Evolutionary conservation across 495 filamentous ascomycete species (phyloP).

Genomic region (Trichoderma asperelloides): DNA sequence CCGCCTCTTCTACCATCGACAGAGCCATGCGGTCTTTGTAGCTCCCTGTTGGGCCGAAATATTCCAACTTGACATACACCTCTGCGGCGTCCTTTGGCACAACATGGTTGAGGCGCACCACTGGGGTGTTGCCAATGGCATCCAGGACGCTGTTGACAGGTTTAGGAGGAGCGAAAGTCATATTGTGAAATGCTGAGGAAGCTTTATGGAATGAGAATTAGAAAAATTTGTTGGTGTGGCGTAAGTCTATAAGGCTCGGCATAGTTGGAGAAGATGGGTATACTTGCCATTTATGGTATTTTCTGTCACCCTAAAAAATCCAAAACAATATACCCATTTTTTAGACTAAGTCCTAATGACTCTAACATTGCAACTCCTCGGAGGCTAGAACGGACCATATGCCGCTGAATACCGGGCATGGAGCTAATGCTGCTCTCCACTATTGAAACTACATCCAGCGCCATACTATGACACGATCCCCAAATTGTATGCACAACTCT

Average conservation of each 20-base stretch:
- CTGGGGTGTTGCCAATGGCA: neutral
- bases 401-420: neutral
- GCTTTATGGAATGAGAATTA: neutral
- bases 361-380: neutral
- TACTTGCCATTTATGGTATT: too few species aligned
- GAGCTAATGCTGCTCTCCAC: neutral
- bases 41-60: neutral
- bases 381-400: neutral
- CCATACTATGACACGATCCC: neutral
- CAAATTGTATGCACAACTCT: too few species aligned
- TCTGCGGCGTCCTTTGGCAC: neutral
- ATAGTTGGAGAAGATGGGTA: neutral
- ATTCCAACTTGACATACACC: neutral
- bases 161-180: neutral
- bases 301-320: too few species aligned
- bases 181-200: neutral
- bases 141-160: neutral
- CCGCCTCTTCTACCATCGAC: conserved; percentile 5
- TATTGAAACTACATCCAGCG: neutral
- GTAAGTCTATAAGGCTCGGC: neutral
- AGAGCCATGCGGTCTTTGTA: conserved; percentile 9
- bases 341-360: neutral
- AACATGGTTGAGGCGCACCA: neutral
- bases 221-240: neutral
- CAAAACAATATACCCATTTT: too few species aligned